Base-by-base conservation (phyloP, 768 basidiomycete species). In the Calocera viscosa region DNA sequence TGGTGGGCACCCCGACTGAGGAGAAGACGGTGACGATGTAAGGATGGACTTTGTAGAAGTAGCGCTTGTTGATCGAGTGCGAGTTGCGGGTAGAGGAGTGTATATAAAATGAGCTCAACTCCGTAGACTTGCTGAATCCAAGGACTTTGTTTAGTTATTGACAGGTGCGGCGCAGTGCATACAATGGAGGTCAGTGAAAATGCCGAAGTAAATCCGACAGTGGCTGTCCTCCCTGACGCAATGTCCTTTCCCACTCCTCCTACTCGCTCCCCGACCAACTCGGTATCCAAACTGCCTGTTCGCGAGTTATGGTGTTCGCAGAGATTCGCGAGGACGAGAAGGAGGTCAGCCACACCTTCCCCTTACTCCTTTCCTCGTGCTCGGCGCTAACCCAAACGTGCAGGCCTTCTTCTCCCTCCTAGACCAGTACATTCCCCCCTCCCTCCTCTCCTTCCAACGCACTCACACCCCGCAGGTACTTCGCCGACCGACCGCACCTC, bases 261-360 rank as follows among this genome's bases (percentile, higher is more conserved):
- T 14, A 5, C 14, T 38, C 35, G 35, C 35, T 38, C 35, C 35
- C 35, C 35, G 35, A 5, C 7, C 35, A 5, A 14, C 35, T 38
- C n/a, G n/a, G n/a, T n/a, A n/a, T n/a, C n/a, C n/a, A n/a, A n/a
- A n/a, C n/a, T n/a, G n/a, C n/a, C n/a, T n/a, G n/a, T n/a, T n/a
- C n/a, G n/a, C n/a, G n/a, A n/a, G n/a, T n/a, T 11, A 60, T 60
- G 53, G 53, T 60, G 22, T 60, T 60, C 53, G 30, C 53, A 12
- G 53, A 60, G 16, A 12, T 60, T 16, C 2, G 26, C 7, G 26
- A 26, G 22, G 11, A 60, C 10, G 53, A 60, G 53, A 60, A 60
- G 30, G 53, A 60, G 53, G 53, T 60, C 5, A 2, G 53, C 53
- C 14, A 10, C 39, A 10, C 19, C 43, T 3, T 47, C 43, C 43